A percentile compares a stretch with the other conserved stretches of the same genome.
Evolutionary conservation across 2,329 filamentous ascomycete species (phyloP).

Genomic region (Parastagonospora avenae): DNA sequence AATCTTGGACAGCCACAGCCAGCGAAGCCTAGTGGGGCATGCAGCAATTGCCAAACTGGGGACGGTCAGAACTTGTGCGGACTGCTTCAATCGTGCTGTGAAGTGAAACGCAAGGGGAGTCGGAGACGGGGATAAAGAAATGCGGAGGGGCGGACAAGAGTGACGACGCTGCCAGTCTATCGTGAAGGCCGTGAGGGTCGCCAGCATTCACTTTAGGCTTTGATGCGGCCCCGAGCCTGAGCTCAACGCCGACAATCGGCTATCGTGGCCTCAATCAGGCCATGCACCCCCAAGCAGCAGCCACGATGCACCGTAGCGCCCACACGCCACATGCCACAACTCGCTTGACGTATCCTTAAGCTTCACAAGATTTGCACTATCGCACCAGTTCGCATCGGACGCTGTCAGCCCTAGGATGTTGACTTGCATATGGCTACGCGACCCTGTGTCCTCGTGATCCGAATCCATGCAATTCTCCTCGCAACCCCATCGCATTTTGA

Average conservation of each 20-base stretch:
- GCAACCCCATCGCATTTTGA: constrained; percentile 10
- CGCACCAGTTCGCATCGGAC: constrained; percentile 12
- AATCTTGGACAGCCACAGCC: too few species aligned
- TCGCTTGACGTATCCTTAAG: neutral
- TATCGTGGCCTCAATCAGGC: neutral
- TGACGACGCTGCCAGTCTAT: neutral
- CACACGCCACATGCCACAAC: neutral
- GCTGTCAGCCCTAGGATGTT: constrained; percentile 33
- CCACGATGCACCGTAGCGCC: neutral
- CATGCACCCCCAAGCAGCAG: neutral
- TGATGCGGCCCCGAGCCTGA: neutral
- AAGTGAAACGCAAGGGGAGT: neutral
- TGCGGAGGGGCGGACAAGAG: neutral
- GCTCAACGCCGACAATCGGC: neutral
- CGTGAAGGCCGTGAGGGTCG: neutral
- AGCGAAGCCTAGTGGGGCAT: too few species aligned
- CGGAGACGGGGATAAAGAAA: neutral
- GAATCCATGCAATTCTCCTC: neutral
- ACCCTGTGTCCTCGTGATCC: constrained; percentile 22
- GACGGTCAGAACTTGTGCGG: neutral
- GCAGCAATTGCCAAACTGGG: too few species aligned
- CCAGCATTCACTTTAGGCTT: neutral
- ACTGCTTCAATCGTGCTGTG: neutral
- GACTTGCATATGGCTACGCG: constrained; percentile 32
- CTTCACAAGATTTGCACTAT: neutral